These are phyloP conservation scores for Epichloe gansuensis DNA, from an alignment of 2,329 filamentous ascomycete species.

Conservation along the genomic window DNA sequence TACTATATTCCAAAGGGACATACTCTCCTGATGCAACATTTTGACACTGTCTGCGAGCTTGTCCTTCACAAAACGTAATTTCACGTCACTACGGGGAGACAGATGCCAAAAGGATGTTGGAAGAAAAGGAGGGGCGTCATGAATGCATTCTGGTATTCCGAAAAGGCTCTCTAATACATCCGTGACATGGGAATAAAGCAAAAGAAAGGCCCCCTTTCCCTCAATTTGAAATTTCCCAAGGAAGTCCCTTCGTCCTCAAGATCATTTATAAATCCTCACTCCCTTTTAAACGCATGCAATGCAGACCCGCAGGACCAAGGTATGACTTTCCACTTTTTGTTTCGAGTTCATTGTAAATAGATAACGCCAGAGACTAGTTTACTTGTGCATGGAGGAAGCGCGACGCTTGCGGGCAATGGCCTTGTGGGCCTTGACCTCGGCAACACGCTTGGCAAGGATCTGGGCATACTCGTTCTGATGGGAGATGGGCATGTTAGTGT, in stretches of 20 bases:
- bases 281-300: constrained; percentile 25
- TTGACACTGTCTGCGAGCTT: too few relatives aligned
- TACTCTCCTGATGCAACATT: too few relatives aligned
- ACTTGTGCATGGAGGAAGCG: constrained; percentile 90
- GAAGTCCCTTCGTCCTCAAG: constrained; percentile 14
- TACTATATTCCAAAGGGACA: too few relatives aligned
- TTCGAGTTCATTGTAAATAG: constrained; percentile 12
- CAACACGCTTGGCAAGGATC: constrained; percentile 91
- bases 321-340: constrained; percentile 22
- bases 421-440: constrained; percentile 90
- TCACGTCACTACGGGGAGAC: neutral
- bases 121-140: constrained; percentile 9
- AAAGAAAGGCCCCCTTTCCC: neutral
- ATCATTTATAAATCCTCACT: constrained; percentile 20
- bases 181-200: constrained; percentile 14
- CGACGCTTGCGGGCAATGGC: constrained; percentile 92
- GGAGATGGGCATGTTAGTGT: constrained; percentile 19
- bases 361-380: constrained; percentile 31
- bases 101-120: neutral
- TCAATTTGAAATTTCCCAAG: neutral
- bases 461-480: constrained; percentile 91
- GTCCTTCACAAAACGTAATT: neutral
- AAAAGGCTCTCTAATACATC: constrained; percentile 26
- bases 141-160: constrained; percentile 22
- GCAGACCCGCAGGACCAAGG: constrained; percentile 23